phyloP scores from a whole-genome alignment of 805 yeast species.

The Saccharomyces eubayanus region DNA sequence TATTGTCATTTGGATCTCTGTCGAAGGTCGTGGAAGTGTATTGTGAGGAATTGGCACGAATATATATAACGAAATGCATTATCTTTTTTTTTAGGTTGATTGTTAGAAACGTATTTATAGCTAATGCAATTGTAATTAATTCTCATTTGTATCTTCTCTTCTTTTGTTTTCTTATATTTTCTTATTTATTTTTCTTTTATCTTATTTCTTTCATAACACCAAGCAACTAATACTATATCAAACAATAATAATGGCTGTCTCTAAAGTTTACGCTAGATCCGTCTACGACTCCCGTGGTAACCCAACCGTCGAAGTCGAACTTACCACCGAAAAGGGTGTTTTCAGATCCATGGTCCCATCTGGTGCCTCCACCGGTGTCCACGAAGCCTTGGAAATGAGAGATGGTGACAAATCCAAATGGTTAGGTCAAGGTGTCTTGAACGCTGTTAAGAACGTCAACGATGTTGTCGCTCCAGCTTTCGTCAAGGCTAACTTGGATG shows the following conservation, averaged over 20 bases:
- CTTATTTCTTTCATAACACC: constrained; percentile 7
- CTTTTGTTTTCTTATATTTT: not conserved
- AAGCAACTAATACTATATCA: constrained; percentile 16
- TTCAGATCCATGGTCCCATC: constrained; percentile 98
- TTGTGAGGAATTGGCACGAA: not conserved
- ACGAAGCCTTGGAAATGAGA: constrained; percentile 97
- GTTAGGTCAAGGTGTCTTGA: constrained; percentile 97
- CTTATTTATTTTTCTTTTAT: constrained; percentile 1
- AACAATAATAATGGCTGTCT: constrained; percentile 56
- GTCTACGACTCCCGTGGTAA: constrained; percentile 99
- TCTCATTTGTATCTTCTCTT: not conserved
- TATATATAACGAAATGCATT: constrained; percentile 2
- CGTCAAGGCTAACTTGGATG: constrained; percentile 69
- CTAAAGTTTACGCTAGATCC: constrained; percentile 87
- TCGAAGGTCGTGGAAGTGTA: not conserved
- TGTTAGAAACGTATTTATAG: not conserved
- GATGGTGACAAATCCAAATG: constrained; percentile 96
- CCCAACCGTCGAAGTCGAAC: constrained; percentile 98
- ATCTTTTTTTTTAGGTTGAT: not conserved
- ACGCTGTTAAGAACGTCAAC: constrained; percentile 96
- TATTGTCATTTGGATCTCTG: not conserved
- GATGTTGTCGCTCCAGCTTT: constrained; percentile 91
- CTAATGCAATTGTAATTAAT: not conserved
- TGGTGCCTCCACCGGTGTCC: constrained; percentile 98
- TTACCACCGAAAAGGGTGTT: constrained; percentile 83